Conservation (phyloP, 169 alveolate genomes). For the Cryptosporidium ubiquitum region DNA sequence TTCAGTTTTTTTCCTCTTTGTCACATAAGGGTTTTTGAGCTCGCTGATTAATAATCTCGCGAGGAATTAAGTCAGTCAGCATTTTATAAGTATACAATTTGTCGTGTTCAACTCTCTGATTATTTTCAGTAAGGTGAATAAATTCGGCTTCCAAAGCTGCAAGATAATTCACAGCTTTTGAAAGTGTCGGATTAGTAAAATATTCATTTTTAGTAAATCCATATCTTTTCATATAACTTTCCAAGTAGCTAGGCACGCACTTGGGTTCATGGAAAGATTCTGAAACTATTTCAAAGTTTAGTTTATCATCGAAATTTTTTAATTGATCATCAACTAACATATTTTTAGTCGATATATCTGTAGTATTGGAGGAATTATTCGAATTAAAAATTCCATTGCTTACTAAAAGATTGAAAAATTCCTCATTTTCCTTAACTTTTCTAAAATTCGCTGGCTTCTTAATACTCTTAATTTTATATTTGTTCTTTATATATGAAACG, state of each 20-base stretch:
- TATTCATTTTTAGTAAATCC: conserved; percentile 21
- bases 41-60: neutral
- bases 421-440: neutral
- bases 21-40: neutral
- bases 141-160: conserved; percentile 3
- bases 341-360: neutral
- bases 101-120: neutral
- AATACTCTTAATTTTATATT: neutral
- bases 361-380: neutral
- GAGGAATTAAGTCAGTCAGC: neutral
- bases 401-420: conserved; percentile 1
- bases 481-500: neutral
- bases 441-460: neutral
- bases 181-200: neutral
- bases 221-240: conserved; percentile 4
- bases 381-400: neutral
- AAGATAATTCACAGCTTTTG: neutral
- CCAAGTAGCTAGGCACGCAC: neutral
- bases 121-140: neutral
- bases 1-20: neutral
- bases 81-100: neutral
- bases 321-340: neutral
- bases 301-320: neutral
- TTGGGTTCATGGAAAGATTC: neutral
- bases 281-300: neutral